Conservation (phyloP, 1,284 basidiomycete species). For the Agroathelia rolfsii region DNA sequence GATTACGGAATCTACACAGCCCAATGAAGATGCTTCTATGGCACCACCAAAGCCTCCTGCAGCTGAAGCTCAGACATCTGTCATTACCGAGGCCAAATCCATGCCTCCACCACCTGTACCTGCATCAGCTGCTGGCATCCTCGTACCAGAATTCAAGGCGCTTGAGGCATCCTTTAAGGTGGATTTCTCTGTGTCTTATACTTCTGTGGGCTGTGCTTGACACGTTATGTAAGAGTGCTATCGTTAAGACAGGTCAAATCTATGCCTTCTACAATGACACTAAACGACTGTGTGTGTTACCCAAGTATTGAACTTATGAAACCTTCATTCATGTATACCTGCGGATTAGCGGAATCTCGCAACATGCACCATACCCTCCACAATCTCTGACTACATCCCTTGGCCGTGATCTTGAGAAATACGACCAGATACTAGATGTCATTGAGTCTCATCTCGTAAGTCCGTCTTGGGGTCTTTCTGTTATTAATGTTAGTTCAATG, state of each 20-base stretch:
- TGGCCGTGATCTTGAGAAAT: constrained; percentile 63
- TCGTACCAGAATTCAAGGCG: constrained; percentile 54
- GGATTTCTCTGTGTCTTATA: constrained; percentile 9
- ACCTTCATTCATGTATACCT: not conserved
- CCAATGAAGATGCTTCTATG: constrained; percentile 14
- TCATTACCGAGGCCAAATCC: constrained; percentile 21
- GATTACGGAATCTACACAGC: not conserved
- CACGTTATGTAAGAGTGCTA: constrained; percentile 51
- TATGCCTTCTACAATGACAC: constrained; percentile 59
- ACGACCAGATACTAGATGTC: constrained; percentile 66
- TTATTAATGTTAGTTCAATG: constrained; percentile 4
- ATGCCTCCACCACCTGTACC: constrained; percentile 58
- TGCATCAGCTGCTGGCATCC: constrained; percentile 30
- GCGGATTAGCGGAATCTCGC: constrained; percentile 38
- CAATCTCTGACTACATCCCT: constrained; percentile 50
- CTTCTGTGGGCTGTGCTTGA: constrained; percentile 4
- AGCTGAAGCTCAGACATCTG: constrained; percentile 7
- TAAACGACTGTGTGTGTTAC: constrained; percentile 43
- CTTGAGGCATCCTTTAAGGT: constrained; percentile 50
- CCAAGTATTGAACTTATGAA: not conserved
- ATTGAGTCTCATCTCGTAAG: constrained; percentile 62
- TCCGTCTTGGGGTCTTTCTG: constrained; percentile 5
- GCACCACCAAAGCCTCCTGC: constrained; percentile 13
- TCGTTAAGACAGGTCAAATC: constrained; percentile 58
- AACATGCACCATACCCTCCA: constrained; percentile 53